Evolutionary conservation across 2,329 filamentous ascomycete species (phyloP).

Genomic region (Beauveria bassiana): DNA sequence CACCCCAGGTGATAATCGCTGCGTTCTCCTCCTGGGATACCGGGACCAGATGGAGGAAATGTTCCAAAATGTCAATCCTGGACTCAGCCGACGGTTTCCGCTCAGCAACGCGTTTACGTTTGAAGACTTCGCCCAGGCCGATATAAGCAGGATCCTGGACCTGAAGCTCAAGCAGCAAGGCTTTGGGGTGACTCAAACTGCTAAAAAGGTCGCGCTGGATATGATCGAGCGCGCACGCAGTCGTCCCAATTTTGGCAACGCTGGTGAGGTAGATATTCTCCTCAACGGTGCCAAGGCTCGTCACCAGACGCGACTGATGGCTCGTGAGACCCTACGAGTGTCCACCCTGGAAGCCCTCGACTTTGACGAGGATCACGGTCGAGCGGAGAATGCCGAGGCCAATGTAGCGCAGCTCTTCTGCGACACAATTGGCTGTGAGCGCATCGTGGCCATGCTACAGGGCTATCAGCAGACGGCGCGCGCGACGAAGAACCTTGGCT

Average conservation of each 20-base stretch:
- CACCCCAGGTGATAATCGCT: constrained; percentile 62
- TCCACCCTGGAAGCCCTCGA: constrained; percentile 70
- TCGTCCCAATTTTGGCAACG: constrained; percentile 65
- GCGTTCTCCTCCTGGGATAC: constrained; percentile 65
- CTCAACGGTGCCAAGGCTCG: constrained; percentile 46
- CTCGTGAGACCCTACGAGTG: constrained; percentile 23
- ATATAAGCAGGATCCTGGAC: constrained; percentile 53
- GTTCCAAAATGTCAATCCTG: constrained; percentile 66
- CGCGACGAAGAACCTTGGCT: constrained; percentile 17
- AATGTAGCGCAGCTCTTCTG: constrained; percentile 49
- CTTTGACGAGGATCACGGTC: constrained; percentile 56
- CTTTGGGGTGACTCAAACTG: constrained; percentile 44
- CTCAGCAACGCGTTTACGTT: constrained; percentile 57
- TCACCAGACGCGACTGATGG: constrained; percentile 23
- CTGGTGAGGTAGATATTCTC: constrained; percentile 63
- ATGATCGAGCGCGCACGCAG: constrained; percentile 55
- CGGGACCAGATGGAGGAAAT: constrained; percentile 61
- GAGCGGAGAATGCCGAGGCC: constrained; percentile 31
- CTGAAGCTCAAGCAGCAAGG: constrained; percentile 53
- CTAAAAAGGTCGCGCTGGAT: constrained; percentile 47
- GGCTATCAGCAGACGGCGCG: constrained; percentile 42
- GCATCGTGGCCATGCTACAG: constrained; percentile 44
- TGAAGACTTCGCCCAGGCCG: constrained; percentile 55
- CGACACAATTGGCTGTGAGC: constrained; percentile 50
- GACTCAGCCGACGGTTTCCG: constrained; percentile 58